Percentiles rank a stretch among this genome's conserved stretches.
Conservation (phyloP, 2,329 filamentous ascomycete genomes). For the Cladosporium sphaerospermum region DNA sequence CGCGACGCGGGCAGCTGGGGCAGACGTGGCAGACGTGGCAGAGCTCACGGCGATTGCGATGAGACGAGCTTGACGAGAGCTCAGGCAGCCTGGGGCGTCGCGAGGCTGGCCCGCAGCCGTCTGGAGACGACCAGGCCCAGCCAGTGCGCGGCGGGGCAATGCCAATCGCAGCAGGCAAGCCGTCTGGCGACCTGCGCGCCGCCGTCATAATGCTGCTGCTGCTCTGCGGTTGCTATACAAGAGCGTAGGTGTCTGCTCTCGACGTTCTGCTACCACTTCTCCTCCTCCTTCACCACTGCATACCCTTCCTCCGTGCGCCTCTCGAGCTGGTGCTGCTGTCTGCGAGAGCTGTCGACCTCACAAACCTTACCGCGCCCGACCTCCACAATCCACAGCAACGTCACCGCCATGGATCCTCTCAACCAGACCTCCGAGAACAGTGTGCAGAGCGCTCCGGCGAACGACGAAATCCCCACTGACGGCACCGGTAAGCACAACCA, state of each 20-base stretch:
- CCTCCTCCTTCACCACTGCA: not conserved
- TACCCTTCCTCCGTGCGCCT: not conserved
- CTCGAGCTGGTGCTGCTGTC: not conserved
- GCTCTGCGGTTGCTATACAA: not conserved
- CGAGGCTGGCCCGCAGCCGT: no score
- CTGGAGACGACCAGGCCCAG: not conserved
- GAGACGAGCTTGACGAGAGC: not conserved
- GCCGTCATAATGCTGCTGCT: no score
- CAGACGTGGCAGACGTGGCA: no score
- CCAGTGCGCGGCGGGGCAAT: not conserved
- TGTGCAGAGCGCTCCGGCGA: constrained; percentile 39
- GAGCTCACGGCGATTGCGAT: no score
- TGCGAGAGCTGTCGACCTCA: no score
- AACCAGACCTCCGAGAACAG: constrained; percentile 43
- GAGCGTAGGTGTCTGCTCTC: not conserved
- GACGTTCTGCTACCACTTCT: not conserved
- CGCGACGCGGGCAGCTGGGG: no score
- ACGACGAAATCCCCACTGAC: constrained; percentile 55
- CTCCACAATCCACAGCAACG: not conserved
- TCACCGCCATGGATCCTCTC: constrained; percentile 30
- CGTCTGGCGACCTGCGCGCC: no score
- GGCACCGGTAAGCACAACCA: constrained; percentile 57
- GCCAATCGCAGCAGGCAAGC: not conserved
- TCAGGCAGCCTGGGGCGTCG: not conserved
- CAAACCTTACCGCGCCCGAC: no score